Evolutionary conservation across 2,329 filamentous ascomycete species (phyloP).

Genomic region (Calonectria pseudoreteaudii): DNA sequence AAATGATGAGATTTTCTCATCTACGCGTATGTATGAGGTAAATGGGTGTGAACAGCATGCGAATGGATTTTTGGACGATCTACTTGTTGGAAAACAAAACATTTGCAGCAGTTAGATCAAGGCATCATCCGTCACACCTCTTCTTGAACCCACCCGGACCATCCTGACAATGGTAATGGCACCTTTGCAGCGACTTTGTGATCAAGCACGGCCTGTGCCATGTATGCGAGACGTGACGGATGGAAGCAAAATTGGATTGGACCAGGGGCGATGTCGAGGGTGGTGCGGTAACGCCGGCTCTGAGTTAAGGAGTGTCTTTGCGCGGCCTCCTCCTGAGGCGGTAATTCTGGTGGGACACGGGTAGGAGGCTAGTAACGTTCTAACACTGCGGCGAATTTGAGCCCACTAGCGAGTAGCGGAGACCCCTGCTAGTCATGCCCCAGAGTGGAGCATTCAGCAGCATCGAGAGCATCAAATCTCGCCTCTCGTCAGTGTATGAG

Average conservation of each 20-base stretch:
- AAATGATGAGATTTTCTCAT: neutral
- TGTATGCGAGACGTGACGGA: constrained; percentile 36
- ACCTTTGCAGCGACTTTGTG: constrained; percentile 10
- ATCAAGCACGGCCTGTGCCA: constrained; percentile 7
- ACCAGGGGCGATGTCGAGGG: constrained; percentile 31
- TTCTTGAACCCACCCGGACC: constrained; percentile 14
- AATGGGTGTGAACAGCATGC: neutral
- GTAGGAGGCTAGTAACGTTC: neutral
- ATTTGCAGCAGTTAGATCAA: neutral
- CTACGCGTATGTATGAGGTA: neutral
- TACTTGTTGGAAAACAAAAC: neutral
- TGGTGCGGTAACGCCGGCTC: constrained; percentile 27
- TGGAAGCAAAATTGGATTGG: constrained; percentile 36
- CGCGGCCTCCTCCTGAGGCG: neutral
- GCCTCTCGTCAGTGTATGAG: constrained; percentile 38
- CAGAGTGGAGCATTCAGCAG: constrained; percentile 34
- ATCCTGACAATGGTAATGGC: constrained; percentile 4
- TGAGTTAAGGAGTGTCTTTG: constrained; percentile 38
- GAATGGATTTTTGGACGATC: no score
- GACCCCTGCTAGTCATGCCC: constrained; percentile 36
- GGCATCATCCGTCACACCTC: constrained; percentile 10
- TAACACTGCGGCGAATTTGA: constrained; percentile 28
- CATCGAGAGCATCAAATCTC: constrained; percentile 40
- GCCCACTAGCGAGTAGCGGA: constrained; percentile 22
- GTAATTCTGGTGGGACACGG: neutral